Evolutionary conservation across 148 eudicot species (phyloP), one percentile per base, ranked within the genome.

Genomic region (Rhododendron kiyosumense): DNA sequence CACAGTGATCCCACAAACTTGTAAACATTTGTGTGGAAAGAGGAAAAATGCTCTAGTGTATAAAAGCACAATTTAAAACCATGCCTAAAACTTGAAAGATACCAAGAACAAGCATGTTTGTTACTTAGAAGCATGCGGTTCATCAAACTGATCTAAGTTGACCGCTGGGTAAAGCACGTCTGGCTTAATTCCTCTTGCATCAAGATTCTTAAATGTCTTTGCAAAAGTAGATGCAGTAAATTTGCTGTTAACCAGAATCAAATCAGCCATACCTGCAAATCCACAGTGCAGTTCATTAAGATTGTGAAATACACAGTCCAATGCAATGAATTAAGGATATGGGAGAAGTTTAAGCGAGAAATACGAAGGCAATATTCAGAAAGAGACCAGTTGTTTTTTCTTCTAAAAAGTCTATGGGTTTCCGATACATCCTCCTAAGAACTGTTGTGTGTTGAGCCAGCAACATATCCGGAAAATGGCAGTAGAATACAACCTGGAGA

Each of bases 381-480:
- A 41, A 28, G 74, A 82, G 67, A 96, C 99, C 99, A 83, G 98
- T 96, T 67, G 99, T 96, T 82, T 88, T 91, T 90, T 96, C 96
- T 93, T 96, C 99, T 57, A 96, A 36, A 82, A 87, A 91, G 88
- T 96, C 97, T 78, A 96, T 92, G 75, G 99, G 99, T 87, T 89
- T 95, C 79, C 99, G 92, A 71, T 97, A 97, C 67, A 95, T 87
- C 92, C 93, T 94, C 91, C 98, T 88, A 32, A 95, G 90, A 22
- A 87, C 1, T 43, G 98, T 95, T 9, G 96, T 94, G 85, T 93
- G 99, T 84, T 97, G 94, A 81, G 99, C 98, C 81, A 97, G 90
- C 83, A 97, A 90, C 88, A 97, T 88, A 91, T 97, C 99, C 2
- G 99, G 99, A 92, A 97, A 97, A 92, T 97, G 98, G 85, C 98